Evolutionary conservation across 2,329 filamentous ascomycete genomes (phyloP).

Genomic region (Exophiala mesophila): DNA sequence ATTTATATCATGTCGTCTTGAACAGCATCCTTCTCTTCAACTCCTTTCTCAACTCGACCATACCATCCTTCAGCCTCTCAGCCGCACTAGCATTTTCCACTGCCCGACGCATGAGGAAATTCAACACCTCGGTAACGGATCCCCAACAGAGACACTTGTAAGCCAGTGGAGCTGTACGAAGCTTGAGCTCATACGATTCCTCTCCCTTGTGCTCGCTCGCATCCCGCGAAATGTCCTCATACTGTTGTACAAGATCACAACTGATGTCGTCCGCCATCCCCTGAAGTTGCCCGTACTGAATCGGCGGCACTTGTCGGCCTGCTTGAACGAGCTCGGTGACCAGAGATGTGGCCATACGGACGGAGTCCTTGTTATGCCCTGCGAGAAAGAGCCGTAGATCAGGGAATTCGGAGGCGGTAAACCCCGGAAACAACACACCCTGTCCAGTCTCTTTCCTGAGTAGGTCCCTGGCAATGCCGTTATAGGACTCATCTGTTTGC

Average conservation of each 20-base stretch:
- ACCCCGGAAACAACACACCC: constrained; percentile 17
- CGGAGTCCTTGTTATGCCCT: constrained; percentile 54
- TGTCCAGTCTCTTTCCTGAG: constrained; percentile 37
- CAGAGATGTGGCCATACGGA: constrained; percentile 46
- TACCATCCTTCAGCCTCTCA: constrained; percentile 27
- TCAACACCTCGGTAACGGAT: constrained; percentile 54
- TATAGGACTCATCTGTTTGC: constrained; percentile 50
- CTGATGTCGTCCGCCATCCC: constrained; percentile 95
- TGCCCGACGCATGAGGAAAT: constrained; percentile 59
- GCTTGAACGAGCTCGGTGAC: constrained; percentile 42
- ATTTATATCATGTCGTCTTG: too few species aligned
- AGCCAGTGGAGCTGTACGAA: constrained; percentile 38
- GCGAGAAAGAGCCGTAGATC: constrained; percentile 50
- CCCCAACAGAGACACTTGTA: constrained; percentile 59
- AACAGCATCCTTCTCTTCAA: constrained; percentile 1
- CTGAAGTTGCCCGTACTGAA: constrained; percentile 71
- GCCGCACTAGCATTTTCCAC: constrained; percentile 71
- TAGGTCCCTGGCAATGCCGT: constrained; percentile 51
- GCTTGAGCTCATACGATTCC: neutral
- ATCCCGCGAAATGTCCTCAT: neutral
- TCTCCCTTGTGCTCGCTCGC: neutral
- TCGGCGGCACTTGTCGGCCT: constrained; percentile 44
- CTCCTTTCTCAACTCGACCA: constrained; percentile 1
- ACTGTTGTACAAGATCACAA: constrained; percentile 40
- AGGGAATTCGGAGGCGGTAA: constrained; percentile 32